Evolutionary conservation across 345 rosid species (phyloP), one percentile per base, ranked within the genome.

Genomic region (Populus ilicifolia): DNA sequence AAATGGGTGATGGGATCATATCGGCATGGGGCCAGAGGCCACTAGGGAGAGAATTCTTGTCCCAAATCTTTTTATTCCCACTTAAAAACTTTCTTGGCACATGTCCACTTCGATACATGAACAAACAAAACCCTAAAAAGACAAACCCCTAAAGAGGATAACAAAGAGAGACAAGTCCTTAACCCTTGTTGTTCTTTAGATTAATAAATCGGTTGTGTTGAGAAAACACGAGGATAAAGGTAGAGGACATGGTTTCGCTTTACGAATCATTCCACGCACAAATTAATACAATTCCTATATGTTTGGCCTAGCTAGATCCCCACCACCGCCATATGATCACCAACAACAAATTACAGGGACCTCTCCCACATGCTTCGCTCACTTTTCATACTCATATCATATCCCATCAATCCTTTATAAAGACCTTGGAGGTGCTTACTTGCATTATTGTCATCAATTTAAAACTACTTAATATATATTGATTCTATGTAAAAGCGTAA

Each of bases 31-130:
- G 81, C 83, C 84, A 56, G 70, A 30, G 38, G 25, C 71, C 81
- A 78, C 82, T 59, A 0, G 25, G 33, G 43, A 64, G 25, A 69
- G 83, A 84, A 78, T 81, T 77, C 76, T 83, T 83, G 89, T 88
- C 88, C 33, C 84, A 76, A 78, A 76, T 84, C 76, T 73, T 74
- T 78, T 59, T 9, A 29, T 62, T 20, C 61, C 72, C 63, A 48
- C 74, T 27, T 68, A 44, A 5, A 65, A 8, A 65, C 66, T 18
- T 52, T 9, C 17, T 1, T 23, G 18, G 21, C 38, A 70, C 8
- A 50, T 71, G 64, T 74, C 54, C 73, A 64, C 61, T 69, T 79
- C 66, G 71, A 64, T 66, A 33, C 39, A 12, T 66, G 61, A 72
- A 35, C 46, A 62, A 86, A 74, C 81, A 64, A 82, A 67, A 72